A percentile compares a stretch with the other conserved stretches of the same genome.
phyloP scores from a whole-genome alignment of 1,139 yeast genomes.

The Blastobotrys niveus region DNA sequence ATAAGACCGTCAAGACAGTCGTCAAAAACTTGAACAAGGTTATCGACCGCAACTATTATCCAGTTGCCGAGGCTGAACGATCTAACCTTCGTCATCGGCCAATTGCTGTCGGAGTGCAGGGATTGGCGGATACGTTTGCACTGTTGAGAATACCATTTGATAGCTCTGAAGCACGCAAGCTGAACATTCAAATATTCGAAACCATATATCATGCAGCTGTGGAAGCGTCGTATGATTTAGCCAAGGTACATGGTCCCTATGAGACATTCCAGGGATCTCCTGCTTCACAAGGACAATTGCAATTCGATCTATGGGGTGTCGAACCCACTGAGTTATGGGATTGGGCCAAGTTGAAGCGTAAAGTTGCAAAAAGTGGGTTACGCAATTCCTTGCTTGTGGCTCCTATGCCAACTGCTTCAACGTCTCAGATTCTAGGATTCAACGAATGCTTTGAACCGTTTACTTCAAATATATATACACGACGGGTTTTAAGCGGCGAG shows the following conservation, averaged over 20 bases:
- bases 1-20: slow-evolving; percentile 55
- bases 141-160: slow-evolving; percentile 63
- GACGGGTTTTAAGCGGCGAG: slow-evolving; percentile 75
- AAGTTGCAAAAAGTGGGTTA: slow-evolving; percentile 50
- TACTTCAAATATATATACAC: slow-evolving; percentile 70
- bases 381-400: slow-evolving; percentile 71
- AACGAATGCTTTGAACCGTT: slow-evolving; percentile 79
- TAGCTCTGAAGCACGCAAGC: slow-evolving; percentile 49
- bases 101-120: slow-evolving; percentile 75
- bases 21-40: slow-evolving; percentile 59
- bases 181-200: slow-evolving; percentile 68
- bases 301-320: slow-evolving; percentile 63
- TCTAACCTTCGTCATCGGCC: slow-evolving; percentile 70
- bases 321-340: slow-evolving; percentile 55
- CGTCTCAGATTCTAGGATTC: slow-evolving; percentile 73
- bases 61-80: slow-evolving; percentile 51
- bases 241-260: slow-evolving; percentile 53
- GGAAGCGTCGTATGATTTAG: slow-evolving; percentile 63
- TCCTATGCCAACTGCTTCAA: slow-evolving; percentile 88
- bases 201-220: slow-evolving; percentile 80
- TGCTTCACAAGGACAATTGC: slow-evolving; percentile 60
- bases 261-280: slow-evolving; percentile 62
- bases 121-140: slow-evolving; percentile 68
- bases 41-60: slow-evolving; percentile 65
- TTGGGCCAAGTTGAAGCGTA: slow-evolving; percentile 55